phyloP scores from a whole-genome alignment of 805 yeast genomes.

The Sugiyamaella boreocaroliniensis region DNA sequence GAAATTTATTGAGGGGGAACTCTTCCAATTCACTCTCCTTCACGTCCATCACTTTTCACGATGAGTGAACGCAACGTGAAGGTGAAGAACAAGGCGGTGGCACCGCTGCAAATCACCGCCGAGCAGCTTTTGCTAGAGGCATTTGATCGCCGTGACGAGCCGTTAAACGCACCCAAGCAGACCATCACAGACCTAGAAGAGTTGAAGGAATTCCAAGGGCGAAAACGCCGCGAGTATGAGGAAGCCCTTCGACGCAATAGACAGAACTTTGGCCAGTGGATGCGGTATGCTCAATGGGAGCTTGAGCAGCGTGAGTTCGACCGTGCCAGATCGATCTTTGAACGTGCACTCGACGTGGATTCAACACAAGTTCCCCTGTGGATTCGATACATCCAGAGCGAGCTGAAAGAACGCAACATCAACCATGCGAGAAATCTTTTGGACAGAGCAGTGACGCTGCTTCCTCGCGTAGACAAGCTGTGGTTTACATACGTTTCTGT shows the following conservation, averaged over 20 bases:
- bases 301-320: constrained; percentile 67
- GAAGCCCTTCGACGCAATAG: constrained; percentile 81
- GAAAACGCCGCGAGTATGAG: constrained; percentile 78
- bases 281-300: constrained; percentile 86
- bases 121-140: constrained; percentile 61
- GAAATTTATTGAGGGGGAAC: neutral
- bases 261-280: constrained; percentile 80
- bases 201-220: constrained; percentile 61
- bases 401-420: constrained; percentile 61
- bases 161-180: constrained; percentile 38
- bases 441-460: constrained; percentile 63
- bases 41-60: neutral
- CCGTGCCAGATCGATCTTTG: constrained; percentile 82
- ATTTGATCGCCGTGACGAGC: constrained; percentile 41
- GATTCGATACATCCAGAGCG: constrained; percentile 76
- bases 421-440: constrained; percentile 85
- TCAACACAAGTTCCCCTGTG: constrained; percentile 74
- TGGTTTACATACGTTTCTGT: constrained; percentile 81
- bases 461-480: constrained; percentile 77
- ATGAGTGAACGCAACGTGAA: neutral
- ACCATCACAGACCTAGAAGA: constrained; percentile 70
- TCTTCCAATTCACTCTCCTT: neutral
- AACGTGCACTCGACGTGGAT: constrained; percentile 75
- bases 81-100: constrained; percentile 39
- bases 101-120: constrained; percentile 54